Evolutionary conservation across 495 filamentous ascomycete genomes (phyloP).

Genomic region (Xylaria sp.): DNA sequence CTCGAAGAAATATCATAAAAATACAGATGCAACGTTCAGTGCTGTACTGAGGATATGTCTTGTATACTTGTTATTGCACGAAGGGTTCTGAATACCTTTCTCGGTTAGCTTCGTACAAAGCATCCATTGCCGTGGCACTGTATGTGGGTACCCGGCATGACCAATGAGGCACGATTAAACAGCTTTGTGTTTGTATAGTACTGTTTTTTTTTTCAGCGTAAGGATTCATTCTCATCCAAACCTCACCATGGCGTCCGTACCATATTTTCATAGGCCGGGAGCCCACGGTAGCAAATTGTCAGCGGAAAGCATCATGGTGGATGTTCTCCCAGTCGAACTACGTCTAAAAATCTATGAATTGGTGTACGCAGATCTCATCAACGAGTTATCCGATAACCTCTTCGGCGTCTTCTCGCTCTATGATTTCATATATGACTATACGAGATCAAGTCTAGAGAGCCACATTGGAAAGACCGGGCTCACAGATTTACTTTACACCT

Average conservation of each 20-base stretch:
- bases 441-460: constrained; percentile 8
- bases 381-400: constrained; percentile 23
- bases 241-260: not conserved
- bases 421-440: constrained; percentile 22
- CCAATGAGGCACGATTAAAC: not conserved
- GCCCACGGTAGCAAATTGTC: not conserved
- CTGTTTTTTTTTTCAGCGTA: too few species aligned
- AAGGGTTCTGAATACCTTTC: too few species aligned
- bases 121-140: not conserved
- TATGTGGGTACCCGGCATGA: not conserved
- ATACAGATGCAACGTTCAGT: too few species aligned
- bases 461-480: constrained; percentile 22
- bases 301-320: not conserved
- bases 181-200: not conserved
- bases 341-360: constrained; percentile 15
- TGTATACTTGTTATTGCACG: too few species aligned
- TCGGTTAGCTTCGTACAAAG: too few species aligned
- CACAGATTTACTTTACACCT: constrained; percentile 7
- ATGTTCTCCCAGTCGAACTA: constrained; percentile 17
- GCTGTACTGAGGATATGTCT: too few species aligned
- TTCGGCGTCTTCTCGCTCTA: constrained; percentile 23
- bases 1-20: too few species aligned
- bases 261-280: not conserved
- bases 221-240: not conserved
- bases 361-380: constrained; percentile 11